Percentiles rank a stretch among this genome's conserved stretches.
phyloP scores from a whole-genome alignment of 208 protist genomes.

The Plasmodiophora brassicae region DNA sequence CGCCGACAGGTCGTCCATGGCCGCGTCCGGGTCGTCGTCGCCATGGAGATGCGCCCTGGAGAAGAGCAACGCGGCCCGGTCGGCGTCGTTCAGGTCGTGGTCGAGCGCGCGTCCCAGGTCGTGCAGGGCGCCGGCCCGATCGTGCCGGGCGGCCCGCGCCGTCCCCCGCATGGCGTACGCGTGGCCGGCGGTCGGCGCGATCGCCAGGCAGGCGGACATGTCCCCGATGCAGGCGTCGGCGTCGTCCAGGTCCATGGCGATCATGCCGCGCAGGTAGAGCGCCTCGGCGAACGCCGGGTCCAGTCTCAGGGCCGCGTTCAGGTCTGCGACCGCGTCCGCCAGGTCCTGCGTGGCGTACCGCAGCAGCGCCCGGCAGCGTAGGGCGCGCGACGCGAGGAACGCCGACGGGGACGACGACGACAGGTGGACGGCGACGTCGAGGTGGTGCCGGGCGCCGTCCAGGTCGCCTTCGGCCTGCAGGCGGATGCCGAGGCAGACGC shows the following conservation, averaged over 20 bases:
- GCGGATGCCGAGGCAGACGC: neutral
- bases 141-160: too few relatives aligned
- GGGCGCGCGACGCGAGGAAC: neutral
- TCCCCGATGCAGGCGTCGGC: neutral
- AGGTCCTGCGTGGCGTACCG: neutral
- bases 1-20: too few relatives aligned
- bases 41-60: too few relatives aligned
- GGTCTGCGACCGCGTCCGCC: neutral
- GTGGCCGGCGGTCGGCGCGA: too few relatives aligned
- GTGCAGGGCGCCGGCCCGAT: too few relatives aligned
- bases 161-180: too few relatives aligned
- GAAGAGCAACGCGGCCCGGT: too few relatives aligned
- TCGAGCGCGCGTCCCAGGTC: too few relatives aligned
- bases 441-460: neutral
- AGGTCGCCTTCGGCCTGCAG: neutral
- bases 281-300: neutral
- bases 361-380: neutral
- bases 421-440: neutral
- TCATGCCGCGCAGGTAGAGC: neutral
- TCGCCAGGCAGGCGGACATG: too few relatives aligned
- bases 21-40: too few relatives aligned
- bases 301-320: neutral
- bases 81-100: too few relatives aligned
- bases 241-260: neutral
- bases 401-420: neutral